Evolutionary conservation across 2,329 filamentous ascomycete genomes (phyloP), one percentile per base, ranked within the genome.

Genomic region (Xylariomycetidae sp.): DNA sequence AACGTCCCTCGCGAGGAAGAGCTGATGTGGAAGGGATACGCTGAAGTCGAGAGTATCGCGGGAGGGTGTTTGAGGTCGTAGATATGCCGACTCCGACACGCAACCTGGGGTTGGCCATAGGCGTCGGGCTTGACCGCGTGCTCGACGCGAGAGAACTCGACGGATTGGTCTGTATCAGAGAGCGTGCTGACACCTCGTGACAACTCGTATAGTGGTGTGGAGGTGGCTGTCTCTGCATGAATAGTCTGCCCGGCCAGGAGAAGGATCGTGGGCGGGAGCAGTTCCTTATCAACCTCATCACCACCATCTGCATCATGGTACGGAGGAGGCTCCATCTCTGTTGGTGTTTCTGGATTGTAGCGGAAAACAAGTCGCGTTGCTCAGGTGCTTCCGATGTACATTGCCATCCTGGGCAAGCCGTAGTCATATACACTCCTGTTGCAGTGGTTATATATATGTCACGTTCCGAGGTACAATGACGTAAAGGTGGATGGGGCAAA

Each of bases 201-300:
- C 10, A 43, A 25, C 30, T 42, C 41, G 22, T 43, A 43, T 8
- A 41, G 38, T 12, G 32, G 32, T 39, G 46, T 60, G 64, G n/a
- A 62, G 39, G 37, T 57, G 63, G 25, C 14, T 17, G 38, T 35
- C 27, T 42, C 38, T 1, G 35, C 27, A 13, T 37, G 34, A 15
- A 75, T 70, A 1, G 70, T 64, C 28, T 61, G 57, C n/a, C 67
- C 68, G 43, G 75, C 69, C 1, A 74, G 44, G 18, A 58, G 41
- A 9, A 43, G 28, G 29, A 41, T 43, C 23, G 28, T 23, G 15
- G 40, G 40, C 14, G 38, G 32, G 10, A 41, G n/a, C n/a, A n/a
- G n/a, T n/a, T n/a, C n/a, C n/a, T n/a, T n/a, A n/a, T n/a, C n/a
- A n/a, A n/a, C n/a, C n/a, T n/a, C n/a, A n/a, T n/a, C n/a, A n/a